Percentiles rank a stretch among this genome's conserved stretches.
These are phyloP conservation scores for Aciculosporium take DNA, from an alignment of 2,329 filamentous ascomycete genomes.

Conservation along the genomic window DNA sequence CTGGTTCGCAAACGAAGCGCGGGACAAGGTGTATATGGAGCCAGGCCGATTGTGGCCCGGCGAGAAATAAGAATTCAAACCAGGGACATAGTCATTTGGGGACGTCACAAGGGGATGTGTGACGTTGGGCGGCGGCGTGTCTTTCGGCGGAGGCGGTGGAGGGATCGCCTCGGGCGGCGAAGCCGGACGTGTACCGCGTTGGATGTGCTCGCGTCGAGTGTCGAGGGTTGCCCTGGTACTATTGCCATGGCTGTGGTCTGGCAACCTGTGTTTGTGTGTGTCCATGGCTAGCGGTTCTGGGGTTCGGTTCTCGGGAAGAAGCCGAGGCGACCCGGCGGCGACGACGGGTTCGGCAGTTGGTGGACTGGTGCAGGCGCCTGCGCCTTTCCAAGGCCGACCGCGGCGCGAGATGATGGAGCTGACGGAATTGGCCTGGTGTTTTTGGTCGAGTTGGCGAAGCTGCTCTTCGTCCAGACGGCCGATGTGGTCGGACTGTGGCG, in stretches of 20 bases:
- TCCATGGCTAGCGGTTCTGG: slow-evolving; percentile 47
- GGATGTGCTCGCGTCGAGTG: slow-evolving; percentile 43
- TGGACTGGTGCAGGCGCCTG: slow-evolving; percentile 25
- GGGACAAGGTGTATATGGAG: slow-evolving; percentile 86
- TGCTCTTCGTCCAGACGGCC: slow-evolving; percentile 59
- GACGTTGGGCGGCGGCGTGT: slow-evolving; percentile 22
- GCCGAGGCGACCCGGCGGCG: slow-evolving; percentile 20
- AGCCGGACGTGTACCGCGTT: slow-evolving; percentile 30
- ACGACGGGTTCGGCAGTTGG: slow-evolving; percentile 11
- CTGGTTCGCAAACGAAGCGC: slow-evolving; percentile 85
- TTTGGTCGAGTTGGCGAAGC: slow-evolving; percentile 51
- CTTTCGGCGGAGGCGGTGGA: slow-evolving; percentile 25
- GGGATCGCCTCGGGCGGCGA: slow-evolving; percentile 22
- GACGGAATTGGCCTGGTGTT: slow-evolving; percentile 41
- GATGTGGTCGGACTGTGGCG: slow-evolving; percentile 31
- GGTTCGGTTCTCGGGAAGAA: slow-evolving; percentile 40
- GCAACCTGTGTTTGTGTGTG: slow-evolving; percentile 59
- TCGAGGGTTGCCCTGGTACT: slow-evolving; percentile 48
- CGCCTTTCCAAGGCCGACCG: slow-evolving; percentile 59
- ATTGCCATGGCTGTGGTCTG: slow-evolving; percentile 55
- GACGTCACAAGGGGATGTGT: slow-evolving; percentile 15
- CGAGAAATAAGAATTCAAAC: slow-evolving; percentile 50
- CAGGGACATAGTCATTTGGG: slow-evolving; percentile 31
- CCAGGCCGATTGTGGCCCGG: slow-evolving; percentile 55
- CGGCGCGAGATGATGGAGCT: slow-evolving; percentile 43